These are phyloP conservation scores for Phytophthora meadii DNA, from an alignment of 352 stramenopile species.

Conservation along the genomic window DNA sequence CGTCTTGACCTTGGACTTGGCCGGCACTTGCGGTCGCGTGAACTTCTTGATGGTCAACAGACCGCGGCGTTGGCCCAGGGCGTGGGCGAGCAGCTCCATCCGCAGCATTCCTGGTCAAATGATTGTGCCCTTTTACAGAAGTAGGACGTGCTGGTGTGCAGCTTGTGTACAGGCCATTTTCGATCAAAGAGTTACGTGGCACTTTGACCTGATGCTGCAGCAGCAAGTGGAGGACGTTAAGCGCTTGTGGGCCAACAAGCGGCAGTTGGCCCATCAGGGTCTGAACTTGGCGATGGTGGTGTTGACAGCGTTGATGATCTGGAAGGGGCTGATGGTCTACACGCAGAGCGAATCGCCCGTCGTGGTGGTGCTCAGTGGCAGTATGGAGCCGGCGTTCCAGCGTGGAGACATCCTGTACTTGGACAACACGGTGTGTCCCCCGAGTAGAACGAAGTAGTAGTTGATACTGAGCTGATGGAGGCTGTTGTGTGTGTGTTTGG, in stretches of 20 bases:
- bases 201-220: constrained; percentile 58
- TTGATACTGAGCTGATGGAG: neutral
- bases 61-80: constrained; percentile 29
- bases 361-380: constrained; percentile 98
- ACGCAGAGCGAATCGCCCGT: constrained; percentile 98
- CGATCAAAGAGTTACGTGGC: constrained; percentile 33
- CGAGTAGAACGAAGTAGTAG: too few species aligned
- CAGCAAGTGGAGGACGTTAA: constrained; percentile 96
- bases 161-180: neutral
- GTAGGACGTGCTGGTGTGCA: neutral
- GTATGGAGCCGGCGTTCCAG: constrained; percentile 99
- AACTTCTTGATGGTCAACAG: constrained; percentile 63
- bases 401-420: constrained; percentile 99
- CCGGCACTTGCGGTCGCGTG: constrained; percentile 8
- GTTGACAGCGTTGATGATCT: constrained; percentile 99
- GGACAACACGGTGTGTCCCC: constrained; percentile 89
- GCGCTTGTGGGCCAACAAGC: constrained; percentile 99
- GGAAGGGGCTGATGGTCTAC: constrained; percentile 98
- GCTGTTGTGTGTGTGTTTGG: neutral
- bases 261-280: constrained; percentile 96
- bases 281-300: constrained; percentile 99
- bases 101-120: constrained; percentile 2
- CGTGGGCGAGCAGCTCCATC: constrained; percentile 19
- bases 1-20: constrained; percentile 12
- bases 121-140: neutral